Evolutionary conservation across 2,329 filamentous ascomycete species (phyloP).

Genomic region (Penicillium hesseltinei): DNA sequence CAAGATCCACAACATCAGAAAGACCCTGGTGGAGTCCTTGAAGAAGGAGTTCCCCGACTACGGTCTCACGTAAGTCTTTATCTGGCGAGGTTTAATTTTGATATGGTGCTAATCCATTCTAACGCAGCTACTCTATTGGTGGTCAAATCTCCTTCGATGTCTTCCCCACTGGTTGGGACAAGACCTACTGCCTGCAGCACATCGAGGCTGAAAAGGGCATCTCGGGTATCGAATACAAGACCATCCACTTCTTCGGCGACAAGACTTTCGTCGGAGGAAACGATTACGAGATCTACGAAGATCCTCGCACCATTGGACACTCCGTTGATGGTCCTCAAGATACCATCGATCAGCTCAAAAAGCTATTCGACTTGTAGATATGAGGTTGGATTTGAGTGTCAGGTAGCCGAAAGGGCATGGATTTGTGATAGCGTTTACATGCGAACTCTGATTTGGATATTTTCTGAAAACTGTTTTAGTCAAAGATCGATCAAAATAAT

Average conservation of each 20-base stretch:
- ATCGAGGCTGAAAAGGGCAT: conserved; percentile 78
- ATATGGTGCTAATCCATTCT: conserved; percentile 5
- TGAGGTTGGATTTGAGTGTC: neutral
- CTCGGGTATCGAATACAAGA: conserved; percentile 65
- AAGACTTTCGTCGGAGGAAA: conserved; percentile 91
- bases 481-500: conserved; percentile 1
- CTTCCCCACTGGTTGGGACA: conserved; percentile 96
- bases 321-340: conserved; percentile 78
- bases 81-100: neutral
- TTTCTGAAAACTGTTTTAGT: neutral
- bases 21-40: conserved; percentile 71
- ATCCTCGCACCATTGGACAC: conserved; percentile 80
- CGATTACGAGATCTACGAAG: conserved; percentile 89
- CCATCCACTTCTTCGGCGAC: conserved; percentile 97
- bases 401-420: conserved; percentile 1
- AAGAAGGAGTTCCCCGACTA: conserved; percentile 79
- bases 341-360: conserved; percentile 74
- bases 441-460: conserved; percentile 2
- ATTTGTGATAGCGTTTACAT: conserved; percentile 22
- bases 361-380: conserved; percentile 68
- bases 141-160: conserved; percentile 98
- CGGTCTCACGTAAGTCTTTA: conserved; percentile 71
- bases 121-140: conserved; percentile 78
- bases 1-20: conserved; percentile 70
- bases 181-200: conserved; percentile 92